Conservation (phyloP, 2,329 filamentous ascomycete species). For the Cladosporium sp. region DNA sequence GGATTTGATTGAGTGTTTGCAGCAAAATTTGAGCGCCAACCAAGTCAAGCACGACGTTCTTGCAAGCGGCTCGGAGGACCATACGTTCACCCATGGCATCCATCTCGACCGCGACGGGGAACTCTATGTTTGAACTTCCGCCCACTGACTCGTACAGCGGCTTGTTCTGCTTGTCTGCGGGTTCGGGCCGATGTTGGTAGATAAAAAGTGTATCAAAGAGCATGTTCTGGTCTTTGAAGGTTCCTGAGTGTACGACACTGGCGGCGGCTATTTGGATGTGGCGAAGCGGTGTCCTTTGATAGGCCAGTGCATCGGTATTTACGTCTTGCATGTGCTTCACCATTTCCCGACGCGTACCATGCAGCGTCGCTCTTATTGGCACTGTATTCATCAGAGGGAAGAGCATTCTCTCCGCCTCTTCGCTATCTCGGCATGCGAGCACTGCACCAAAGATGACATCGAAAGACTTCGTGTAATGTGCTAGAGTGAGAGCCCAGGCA, state of each 20-base stretch:
- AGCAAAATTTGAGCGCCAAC: slow-evolving; percentile 55
- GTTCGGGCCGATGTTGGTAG: slow-evolving; percentile 58
- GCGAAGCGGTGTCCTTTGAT: slow-evolving; percentile 76
- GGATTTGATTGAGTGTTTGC: slow-evolving; percentile 57
- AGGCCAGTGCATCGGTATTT: slow-evolving; percentile 64
- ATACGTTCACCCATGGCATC: slow-evolving; percentile 60
- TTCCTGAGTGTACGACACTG: slow-evolving; percentile 17
- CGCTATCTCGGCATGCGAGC: slow-evolving; percentile 78
- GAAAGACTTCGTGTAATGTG: slow-evolving; percentile 61
- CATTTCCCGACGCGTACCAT: slow-evolving; percentile 65
- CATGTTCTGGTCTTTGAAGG: neutral
- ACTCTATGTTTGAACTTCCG: slow-evolving; percentile 70
- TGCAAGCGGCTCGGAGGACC: slow-evolving; percentile 72
- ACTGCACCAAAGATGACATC: slow-evolving; percentile 83
- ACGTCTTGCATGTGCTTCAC: slow-evolving; percentile 72
- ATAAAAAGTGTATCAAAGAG: slow-evolving; percentile 68
- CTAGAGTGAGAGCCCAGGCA: slow-evolving; percentile 72
- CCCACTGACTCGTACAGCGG: slow-evolving; percentile 63
- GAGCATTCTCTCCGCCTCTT: slow-evolving; percentile 64
- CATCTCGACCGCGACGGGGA: slow-evolving; percentile 79
- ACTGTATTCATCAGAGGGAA: slow-evolving; percentile 96
- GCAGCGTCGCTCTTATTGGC: slow-evolving; percentile 68
- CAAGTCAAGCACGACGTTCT: slow-evolving; percentile 54
- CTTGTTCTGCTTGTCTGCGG: slow-evolving; percentile 20
- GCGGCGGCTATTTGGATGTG: slow-evolving; percentile 58